These are phyloP conservation scores for Aethionema arabicum DNA, from an alignment of 345 rosid species.

Conservation along the genomic window DNA sequence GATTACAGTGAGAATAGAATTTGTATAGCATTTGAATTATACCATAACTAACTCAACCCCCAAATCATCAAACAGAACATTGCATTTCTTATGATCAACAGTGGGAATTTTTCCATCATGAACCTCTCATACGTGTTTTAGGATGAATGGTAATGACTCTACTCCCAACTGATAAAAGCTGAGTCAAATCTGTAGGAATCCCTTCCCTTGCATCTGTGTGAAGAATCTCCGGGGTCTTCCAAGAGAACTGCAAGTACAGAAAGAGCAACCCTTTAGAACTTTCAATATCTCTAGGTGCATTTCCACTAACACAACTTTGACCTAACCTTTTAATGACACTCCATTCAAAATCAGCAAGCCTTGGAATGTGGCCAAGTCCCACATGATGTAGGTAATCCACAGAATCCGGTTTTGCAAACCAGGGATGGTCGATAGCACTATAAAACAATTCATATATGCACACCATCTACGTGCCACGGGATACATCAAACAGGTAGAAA, in stretches of 20 bases:
- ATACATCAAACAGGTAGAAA: constrained; percentile 60
- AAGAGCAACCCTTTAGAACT: constrained; percentile 9
- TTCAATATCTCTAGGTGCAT: constrained; percentile 7
- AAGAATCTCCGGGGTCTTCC: constrained; percentile 96
- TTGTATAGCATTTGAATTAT: constrained; percentile 23
- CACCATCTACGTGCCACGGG: constrained; percentile 82
- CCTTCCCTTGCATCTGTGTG: no score
- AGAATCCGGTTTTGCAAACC: constrained; percentile 98
- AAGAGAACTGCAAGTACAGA: constrained; percentile 71
- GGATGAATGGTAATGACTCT: constrained; percentile 85
- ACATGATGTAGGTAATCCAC: constrained; percentile 90
- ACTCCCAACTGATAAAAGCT: constrained; percentile 87
- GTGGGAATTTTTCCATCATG: constrained; percentile 89
- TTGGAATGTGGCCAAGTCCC: constrained; percentile 90
- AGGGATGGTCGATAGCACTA: constrained; percentile 91
- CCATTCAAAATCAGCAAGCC: constrained; percentile 96
- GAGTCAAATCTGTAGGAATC: no score
- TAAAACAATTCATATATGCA: constrained; percentile 90
- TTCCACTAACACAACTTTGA: constrained; percentile 14
- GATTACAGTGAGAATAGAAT: constrained; percentile 14
- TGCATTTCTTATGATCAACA: constrained; percentile 76
- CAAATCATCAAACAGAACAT: constrained; percentile 76
- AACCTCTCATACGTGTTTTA: constrained; percentile 64
- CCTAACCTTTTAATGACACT: constrained; percentile 89
- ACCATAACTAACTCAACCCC: constrained; percentile 96